Evolutionary conservation across 495 filamentous ascomycete genomes (phyloP).

Genomic region (Jackrogersella minutella): DNA sequence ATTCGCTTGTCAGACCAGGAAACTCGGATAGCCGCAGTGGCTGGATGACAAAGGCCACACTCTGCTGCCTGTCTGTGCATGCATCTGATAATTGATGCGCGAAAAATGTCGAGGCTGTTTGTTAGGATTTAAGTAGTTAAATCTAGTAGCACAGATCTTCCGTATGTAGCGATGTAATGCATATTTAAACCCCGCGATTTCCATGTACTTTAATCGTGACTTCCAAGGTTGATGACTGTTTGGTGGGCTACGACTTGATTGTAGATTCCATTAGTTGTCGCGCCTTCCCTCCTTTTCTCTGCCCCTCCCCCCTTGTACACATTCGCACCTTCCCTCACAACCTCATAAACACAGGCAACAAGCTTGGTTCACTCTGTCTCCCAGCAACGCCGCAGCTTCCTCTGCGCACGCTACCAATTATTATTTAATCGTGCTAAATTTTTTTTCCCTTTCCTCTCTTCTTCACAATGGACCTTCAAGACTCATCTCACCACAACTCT

Average conservation of each 20-base stretch:
- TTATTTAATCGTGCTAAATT: no score
- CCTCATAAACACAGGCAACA: no score
- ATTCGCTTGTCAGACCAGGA: background rate
- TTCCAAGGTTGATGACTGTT: background rate
- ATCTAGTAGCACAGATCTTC: conserved; percentile 17
- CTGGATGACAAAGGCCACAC: conserved; percentile 10
- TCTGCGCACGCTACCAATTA: no score
- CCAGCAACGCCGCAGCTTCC: no score
- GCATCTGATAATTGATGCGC: conserved; percentile 15
- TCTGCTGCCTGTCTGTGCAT: conserved; percentile 6
- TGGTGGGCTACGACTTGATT: background rate
- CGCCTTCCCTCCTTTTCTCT: no score
- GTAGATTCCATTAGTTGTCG: background rate
- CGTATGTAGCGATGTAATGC: background rate
- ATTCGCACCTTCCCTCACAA: no score
- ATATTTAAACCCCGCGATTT: conserved; percentile 23
- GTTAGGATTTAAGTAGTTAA: conserved; percentile 7
- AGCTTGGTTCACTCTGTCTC: no score
- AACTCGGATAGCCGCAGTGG: conserved; percentile 27
- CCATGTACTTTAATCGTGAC: background rate
- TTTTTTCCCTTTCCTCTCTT: no score
- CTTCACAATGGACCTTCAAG: no score
- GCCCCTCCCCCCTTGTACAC: no score
- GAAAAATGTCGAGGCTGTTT: conserved; percentile 15
- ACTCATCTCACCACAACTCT: no score